Evolutionary conservation across 2,329 filamentous ascomycete genomes (phyloP), one percentile per base, ranked within the genome.

Genomic region (Xylariales sp.): DNA sequence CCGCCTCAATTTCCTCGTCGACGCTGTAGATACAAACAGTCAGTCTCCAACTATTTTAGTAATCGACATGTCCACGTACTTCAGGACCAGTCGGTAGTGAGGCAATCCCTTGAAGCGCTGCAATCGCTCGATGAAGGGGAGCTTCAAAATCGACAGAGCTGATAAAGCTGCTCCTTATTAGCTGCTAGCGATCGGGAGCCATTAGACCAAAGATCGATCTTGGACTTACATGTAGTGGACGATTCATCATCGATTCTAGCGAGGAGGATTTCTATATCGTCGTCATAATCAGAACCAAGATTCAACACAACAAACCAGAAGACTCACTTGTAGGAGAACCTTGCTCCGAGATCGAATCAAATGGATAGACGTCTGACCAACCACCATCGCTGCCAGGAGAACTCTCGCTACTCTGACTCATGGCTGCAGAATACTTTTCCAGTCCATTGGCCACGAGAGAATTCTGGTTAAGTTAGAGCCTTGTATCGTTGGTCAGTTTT

Each of bases 291-390:
- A 27, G 24, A 27, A n/a, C n/a, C n/a, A n/a, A n/a, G n/a, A n/a
- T n/a, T n/a, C n/a, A n/a, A n/a, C n/a, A n/a, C n/a, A n/a, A n/a
- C n/a, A n/a, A n/a, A n/a, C n/a, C n/a, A n/a, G n/a, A n/a, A n/a
- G n/a, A n/a, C n/a, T n/a, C n/a, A n/a, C n/a, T n/a, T n/a, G n/a
- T n/a, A n/a, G n/a, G 15, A 34, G 32, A 18, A 8, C 3, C 32
- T n/a, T 34, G 6, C 18, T 34, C 32, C n/a, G 32, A 34, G 32
- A 34, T 34, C n/a, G 32, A 34, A 9, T 34, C 16, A 5, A 12
- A 18, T 9, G 32, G 32, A 5, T 18, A n/a, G 8, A 34, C 16
- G 8, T 34, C 32, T 5, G 24, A n/a, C n/a, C 7, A n/a, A 8
- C 24, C 24, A 27, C n/a, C 24, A 27, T 27, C 24, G 24, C 24